Conservation (phyloP, 1,139 yeast species). For the Williopsis jadinii region DNA sequence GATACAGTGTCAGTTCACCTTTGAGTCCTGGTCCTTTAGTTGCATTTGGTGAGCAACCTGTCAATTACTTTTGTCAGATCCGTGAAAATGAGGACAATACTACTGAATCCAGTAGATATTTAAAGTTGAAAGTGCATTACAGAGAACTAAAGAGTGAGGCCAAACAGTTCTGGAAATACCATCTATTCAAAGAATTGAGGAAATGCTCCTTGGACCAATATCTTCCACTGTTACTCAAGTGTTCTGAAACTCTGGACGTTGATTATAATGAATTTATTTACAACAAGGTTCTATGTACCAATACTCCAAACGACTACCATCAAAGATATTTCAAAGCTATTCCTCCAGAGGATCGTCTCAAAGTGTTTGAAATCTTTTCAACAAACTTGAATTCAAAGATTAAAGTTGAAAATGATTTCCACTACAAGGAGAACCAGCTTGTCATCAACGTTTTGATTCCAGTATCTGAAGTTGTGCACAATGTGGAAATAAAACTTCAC, state of each 20-base stretch:
- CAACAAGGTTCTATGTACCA: slow-evolving; percentile 1
- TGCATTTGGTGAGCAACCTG: slow-evolving; percentile 67
- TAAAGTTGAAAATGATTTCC: not conserved
- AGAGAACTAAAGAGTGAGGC: slow-evolving; percentile 40
- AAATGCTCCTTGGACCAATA: slow-evolving; percentile 1
- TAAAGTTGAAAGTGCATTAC: slow-evolving; percentile 39
- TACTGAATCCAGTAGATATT: slow-evolving; percentile 28
- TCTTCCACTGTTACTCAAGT: not conserved
- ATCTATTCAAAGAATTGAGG: slow-evolving; percentile 8
- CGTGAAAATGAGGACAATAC: slow-evolving; percentile 15
- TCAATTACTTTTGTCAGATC: slow-evolving; percentile 52
- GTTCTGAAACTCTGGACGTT: slow-evolving; percentile 5
- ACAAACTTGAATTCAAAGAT: not conserved
- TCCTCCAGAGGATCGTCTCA: slow-evolving; percentile 1
- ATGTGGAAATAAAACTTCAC: slow-evolving; percentile 38
- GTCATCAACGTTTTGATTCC: slow-evolving; percentile 49
- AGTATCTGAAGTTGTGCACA: slow-evolving; percentile 41
- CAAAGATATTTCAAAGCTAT: slow-evolving; percentile 1
- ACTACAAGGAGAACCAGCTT: slow-evolving; percentile 19
- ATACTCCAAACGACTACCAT: not conserved
- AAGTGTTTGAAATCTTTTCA: not conserved
- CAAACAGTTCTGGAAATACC: slow-evolving; percentile 20
- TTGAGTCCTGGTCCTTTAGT: slow-evolving; percentile 31
- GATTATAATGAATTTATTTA: slow-evolving; percentile 10
- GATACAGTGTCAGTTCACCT: slow-evolving; percentile 34